phyloP scores from a whole-genome alignment of 306 rosid species.

The Prunus davidiana region DNA sequence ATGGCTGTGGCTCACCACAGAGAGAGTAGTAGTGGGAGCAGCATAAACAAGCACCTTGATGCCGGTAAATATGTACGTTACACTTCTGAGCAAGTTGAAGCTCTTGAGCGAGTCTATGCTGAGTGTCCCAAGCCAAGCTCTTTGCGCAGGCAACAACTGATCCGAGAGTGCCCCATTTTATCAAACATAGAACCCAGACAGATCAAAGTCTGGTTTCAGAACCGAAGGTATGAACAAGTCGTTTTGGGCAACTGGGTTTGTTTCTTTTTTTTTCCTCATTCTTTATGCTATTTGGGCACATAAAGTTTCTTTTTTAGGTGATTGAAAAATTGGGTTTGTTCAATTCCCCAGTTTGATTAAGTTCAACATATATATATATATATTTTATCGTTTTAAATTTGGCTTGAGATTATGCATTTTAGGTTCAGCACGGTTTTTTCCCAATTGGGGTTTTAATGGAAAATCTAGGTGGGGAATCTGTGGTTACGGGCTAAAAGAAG shows the following conservation, averaged over 20 bases:
- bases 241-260: background rate
- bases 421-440: background rate
- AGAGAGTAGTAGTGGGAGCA: constrained; percentile 79
- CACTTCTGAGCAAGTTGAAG: constrained; percentile 93
- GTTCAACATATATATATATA: background rate
- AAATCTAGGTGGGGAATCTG: background rate
- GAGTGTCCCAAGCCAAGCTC: constrained; percentile 99
- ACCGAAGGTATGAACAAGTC: constrained; percentile 57
- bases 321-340: background rate
- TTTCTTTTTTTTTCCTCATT: background rate
- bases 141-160: constrained; percentile 80
- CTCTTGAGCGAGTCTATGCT: constrained; percentile 82
- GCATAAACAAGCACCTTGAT: constrained; percentile 78
- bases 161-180: constrained; percentile 93
- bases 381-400: background rate
- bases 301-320: background rate
- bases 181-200: constrained; percentile 92
- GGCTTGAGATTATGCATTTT: background rate
- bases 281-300: background rate
- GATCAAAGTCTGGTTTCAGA: constrained; percentile 99
- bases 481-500: constrained; percentile 4
- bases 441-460: background rate
- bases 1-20: constrained; percentile 84
- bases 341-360: background rate
- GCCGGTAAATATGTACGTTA: constrained; percentile 89